Evolutionary conservation across 352 stramenopile species (phyloP), one percentile per base, ranked within the genome.

Genomic region (Phytophthora pistaciae): DNA sequence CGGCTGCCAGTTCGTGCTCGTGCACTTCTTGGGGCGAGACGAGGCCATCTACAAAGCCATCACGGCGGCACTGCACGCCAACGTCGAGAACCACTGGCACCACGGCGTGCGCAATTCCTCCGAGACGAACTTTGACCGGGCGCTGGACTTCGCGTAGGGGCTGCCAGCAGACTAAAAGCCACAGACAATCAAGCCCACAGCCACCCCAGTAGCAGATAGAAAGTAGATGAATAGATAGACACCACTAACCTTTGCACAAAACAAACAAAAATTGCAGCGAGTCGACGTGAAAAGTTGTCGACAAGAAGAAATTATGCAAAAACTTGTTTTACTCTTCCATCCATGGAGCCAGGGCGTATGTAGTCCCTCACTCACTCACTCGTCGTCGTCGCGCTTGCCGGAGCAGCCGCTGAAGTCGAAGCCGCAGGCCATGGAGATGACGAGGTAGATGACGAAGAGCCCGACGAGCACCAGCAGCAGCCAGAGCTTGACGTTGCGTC

Each of bases 401-500:
- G 83, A 85, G 72, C 89, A 95, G 69, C 80, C 81, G 61, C 86
- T 94, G 20, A 97, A 87, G 63, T 92, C 84, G 33, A 95, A 95
- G 42, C 91, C 90, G 59, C 91, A 97, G 31, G 89, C 88, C 89
- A 95, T 95, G 16, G 88, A 93, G 38, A 96, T 81, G 60, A 95
- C 82, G 64, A 96, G 81, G 79, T 97, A 97, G 49, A 96, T 66
- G 49, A 97, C 74, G 82, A 97, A 87, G 66, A 96, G 68, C 4
- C 89, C 90, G 8, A 94, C 77, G 16, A 85, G 20, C 38, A 94
- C 78, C 25, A 97, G 85, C 64, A 96, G 70, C 57, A 88, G 64
- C 87, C 87, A 96, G 38, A 97, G 83, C 77, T 96, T 96, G n/a
- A 94, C 64, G 68, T 97, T 97, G 63, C 85, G 85, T 66, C 91